phyloP scores from a whole-genome alignment of 2,329 filamentous ascomycete genomes.

The Cadophora luteo-olivacea region DNA sequence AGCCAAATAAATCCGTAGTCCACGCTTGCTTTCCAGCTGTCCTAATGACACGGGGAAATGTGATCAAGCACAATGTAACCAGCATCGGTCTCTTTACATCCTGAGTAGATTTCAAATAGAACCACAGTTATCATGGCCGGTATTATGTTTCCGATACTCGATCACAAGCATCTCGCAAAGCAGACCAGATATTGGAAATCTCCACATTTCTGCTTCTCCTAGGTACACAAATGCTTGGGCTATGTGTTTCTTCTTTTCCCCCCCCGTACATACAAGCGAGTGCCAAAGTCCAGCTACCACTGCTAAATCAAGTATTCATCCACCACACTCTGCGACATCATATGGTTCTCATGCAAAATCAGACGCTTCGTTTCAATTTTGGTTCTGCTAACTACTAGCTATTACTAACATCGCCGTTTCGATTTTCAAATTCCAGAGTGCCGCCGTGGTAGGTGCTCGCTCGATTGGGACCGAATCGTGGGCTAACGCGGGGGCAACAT shows the following conservation, averaged over 20 bases:
- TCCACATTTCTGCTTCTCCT: no score
- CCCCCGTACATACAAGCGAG: no score
- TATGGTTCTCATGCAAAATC: background rate
- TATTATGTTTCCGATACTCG: no score
- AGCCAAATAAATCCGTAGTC: background rate
- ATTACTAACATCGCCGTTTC: conserved; percentile 28
- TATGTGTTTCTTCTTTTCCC: no score
- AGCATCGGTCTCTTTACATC: no score
- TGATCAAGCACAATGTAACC: no score
- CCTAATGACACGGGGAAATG: no score
- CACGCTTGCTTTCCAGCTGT: no score
- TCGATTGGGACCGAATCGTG: conserved; percentile 32
- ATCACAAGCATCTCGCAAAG: no score
- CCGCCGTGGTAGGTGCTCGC: conserved; percentile 19
- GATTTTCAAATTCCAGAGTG: conserved; percentile 20
- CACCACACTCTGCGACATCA: background rate
- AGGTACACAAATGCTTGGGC: no score
- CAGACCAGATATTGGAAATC: no score
- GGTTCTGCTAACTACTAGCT: conserved; percentile 29
- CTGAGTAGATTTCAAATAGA: background rate
- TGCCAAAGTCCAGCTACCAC: background rate
- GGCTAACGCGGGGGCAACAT: conserved; percentile 33
- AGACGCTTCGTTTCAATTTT: conserved; percentile 19
- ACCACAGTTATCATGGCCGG: no score
- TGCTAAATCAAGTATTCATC: background rate